These are phyloP conservation scores for Tetracentron sinense DNA, from an alignment of 164 flowering plant species.

Conservation along the genomic window DNA sequence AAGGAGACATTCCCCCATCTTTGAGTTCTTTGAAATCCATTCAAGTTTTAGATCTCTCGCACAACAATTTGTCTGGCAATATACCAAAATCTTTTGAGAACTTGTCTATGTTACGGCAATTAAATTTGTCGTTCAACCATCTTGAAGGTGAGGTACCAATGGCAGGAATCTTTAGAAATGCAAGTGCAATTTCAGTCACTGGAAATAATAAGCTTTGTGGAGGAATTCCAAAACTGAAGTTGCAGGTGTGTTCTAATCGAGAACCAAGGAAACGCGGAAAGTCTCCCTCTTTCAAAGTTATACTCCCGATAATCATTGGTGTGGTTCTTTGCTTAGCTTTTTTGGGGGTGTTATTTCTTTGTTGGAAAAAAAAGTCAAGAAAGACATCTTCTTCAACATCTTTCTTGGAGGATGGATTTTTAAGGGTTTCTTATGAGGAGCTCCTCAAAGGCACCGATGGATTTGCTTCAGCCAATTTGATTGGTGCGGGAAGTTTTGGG, in stretches of 20 bases:
- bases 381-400: not conserved
- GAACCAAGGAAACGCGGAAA: not conserved
- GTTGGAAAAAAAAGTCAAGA: constrained; percentile 1
- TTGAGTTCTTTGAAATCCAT: constrained; percentile 13
- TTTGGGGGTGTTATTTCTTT: not conserved
- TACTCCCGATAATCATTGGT: not conserved
- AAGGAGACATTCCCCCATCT: constrained; percentile 30
- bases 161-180: constrained; percentile 24
- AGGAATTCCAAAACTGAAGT: constrained; percentile 10
- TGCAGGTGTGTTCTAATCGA: constrained; percentile 15
- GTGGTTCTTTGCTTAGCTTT: not conserved
- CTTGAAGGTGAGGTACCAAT: constrained; percentile 28
- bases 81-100: constrained; percentile 24
- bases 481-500: constrained; percentile 36
- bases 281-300: not conserved
- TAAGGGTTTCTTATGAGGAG: constrained; percentile 15
- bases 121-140: constrained; percentile 31
- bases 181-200: constrained; percentile 11
- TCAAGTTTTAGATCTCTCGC: constrained; percentile 24
- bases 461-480: constrained; percentile 24
- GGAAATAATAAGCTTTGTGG: constrained; percentile 30
- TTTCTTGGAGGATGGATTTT: not conserved
- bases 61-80: constrained; percentile 30
- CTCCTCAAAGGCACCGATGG: constrained; percentile 24
- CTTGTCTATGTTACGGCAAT: constrained; percentile 1